Evolutionary conservation across 2,329 filamentous ascomycete genomes (phyloP), one percentile per base, ranked within the genome.

Genomic region (Cordyceps cicadae): DNA sequence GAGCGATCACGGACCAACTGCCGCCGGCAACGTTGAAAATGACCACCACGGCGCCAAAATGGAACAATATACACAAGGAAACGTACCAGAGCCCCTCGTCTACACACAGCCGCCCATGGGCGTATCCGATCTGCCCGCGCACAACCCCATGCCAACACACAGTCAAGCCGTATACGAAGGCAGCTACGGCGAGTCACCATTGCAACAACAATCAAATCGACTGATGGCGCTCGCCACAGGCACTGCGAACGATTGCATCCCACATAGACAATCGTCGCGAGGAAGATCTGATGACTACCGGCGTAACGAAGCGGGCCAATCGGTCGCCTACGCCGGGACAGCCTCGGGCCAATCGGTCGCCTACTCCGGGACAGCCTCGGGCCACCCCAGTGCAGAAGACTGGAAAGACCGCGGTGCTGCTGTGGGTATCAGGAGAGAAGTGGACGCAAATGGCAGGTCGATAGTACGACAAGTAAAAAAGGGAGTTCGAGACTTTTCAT

Each of bases 391-490:
- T 19, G 62, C 68, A 29, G 93, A 97, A 67, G 93, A 97, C 64
- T 97, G 94, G 94, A 90, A 96, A 74, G 93, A 99, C 48, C 87
- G 88, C 63, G 94, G 94, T 49, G 93, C 94, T n/a, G 92, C 93
- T 1, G 86, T 95, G 32, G 87, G 87, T 19, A 82, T 92, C 57
- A 84, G 89, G 62, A 87, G 90, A 70, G 92, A 97, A 70, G 81
- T 92, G 29, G 94, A 97, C 73, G 84, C 89, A 34, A 90, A 87
- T 66, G 94, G 94, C 21, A 89, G 90, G 66, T 86, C 90, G 3
- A 81, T 96, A 9, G 82, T 91, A 64, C 87, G 90, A 63, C 87
- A 90, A 62, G 87, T 97, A 59, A 97, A 97, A 74, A 99, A 99
- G 72, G 94, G 94, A 2, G 94, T 99, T 50, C 90, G 94, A 66